Conservation (phyloP, 192 early-diverging fungal species). For the Umbelopsis ramanniana region DNA sequence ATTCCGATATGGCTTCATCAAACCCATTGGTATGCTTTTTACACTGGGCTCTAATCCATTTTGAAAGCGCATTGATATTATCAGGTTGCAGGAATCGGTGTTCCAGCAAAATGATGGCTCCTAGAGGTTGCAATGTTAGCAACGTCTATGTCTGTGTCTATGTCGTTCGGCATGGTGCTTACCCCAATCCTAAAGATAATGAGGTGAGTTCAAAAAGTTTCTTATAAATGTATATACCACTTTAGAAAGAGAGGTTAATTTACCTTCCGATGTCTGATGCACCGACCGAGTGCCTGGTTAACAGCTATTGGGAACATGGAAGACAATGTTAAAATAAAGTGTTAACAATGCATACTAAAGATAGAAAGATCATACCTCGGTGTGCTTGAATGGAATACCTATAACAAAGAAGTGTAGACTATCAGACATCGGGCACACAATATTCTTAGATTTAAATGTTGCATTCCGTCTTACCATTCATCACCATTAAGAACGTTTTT, state of each 20-base stretch:
- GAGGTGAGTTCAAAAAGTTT: background rate
- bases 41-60: constrained; percentile 62
- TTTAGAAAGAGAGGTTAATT: background rate
- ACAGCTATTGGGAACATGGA: constrained; percentile 27
- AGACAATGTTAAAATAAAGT: background rate
- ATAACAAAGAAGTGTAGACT: background rate
- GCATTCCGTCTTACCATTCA: constrained; percentile 22
- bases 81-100: constrained; percentile 52
- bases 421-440: too few species aligned
- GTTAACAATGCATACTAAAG: background rate
- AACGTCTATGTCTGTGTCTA: too few species aligned
- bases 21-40: constrained; percentile 35
- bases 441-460: background rate
- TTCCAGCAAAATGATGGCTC: constrained; percentile 66
- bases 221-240: background rate
- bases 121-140: constrained; percentile 46
- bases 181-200: constrained; percentile 18
- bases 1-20: constrained; percentile 29
- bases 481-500: constrained; percentile 14
- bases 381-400: constrained; percentile 37
- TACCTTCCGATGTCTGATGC: constrained; percentile 40
- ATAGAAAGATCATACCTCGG: constrained; percentile 18
- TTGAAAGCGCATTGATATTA: constrained; percentile 60
- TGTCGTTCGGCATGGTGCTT: background rate
- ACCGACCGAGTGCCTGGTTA: constrained; percentile 45